These are phyloP conservation scores for Tylopilus felleus DNA, from an alignment of 768 basidiomycete species.

Conservation along the genomic window DNA sequence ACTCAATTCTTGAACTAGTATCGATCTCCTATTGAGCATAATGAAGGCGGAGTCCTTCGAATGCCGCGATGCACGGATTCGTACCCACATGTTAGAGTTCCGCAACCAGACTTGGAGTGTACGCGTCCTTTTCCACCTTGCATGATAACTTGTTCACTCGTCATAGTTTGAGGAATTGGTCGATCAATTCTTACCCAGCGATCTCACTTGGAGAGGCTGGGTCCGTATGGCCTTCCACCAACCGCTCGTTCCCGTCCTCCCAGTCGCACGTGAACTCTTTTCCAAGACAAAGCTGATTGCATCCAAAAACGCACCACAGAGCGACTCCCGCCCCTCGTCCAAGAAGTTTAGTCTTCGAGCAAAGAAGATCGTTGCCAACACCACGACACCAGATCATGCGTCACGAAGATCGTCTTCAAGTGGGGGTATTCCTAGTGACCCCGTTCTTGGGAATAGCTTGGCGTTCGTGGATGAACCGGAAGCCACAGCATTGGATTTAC, in stretches of 20 bases:
- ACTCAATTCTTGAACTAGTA: slow-evolving; percentile 37
- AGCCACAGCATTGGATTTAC: slow-evolving; percentile 19
- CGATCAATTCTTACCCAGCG: slow-evolving; percentile 75
- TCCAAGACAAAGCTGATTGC: slow-evolving; percentile 73
- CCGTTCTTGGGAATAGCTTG: slow-evolving; percentile 9
- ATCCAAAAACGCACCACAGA: slow-evolving; percentile 31
- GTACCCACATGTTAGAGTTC: slow-evolving; percentile 77
- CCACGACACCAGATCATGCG: slow-evolving; percentile 9
- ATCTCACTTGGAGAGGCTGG: slow-evolving; percentile 79
- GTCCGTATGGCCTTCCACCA: slow-evolving; percentile 81
- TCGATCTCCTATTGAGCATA: slow-evolving; percentile 72
- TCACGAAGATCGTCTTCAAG: slow-evolving; percentile 25
- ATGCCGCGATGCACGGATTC: slow-evolving; percentile 73
- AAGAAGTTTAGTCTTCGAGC: slow-evolving; percentile 21
- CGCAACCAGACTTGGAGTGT: slow-evolving; percentile 83
- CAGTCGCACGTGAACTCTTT: slow-evolving; percentile 73
- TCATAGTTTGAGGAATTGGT: slow-evolving; percentile 73
- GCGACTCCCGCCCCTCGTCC: slow-evolving; percentile 24
- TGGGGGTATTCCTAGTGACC: not conserved
- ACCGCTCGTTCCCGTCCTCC: slow-evolving; percentile 71
- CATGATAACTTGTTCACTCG: slow-evolving; percentile 4
- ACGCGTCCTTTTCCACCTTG: slow-evolving; percentile 28
- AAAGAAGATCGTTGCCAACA: slow-evolving; percentile 15
- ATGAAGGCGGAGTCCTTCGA: slow-evolving; percentile 84
- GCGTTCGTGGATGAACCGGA: slow-evolving; percentile 45